Evolutionary conservation across 2,329 filamentous ascomycete genomes (phyloP).

Genomic region (Diaporthe helianthi): DNA sequence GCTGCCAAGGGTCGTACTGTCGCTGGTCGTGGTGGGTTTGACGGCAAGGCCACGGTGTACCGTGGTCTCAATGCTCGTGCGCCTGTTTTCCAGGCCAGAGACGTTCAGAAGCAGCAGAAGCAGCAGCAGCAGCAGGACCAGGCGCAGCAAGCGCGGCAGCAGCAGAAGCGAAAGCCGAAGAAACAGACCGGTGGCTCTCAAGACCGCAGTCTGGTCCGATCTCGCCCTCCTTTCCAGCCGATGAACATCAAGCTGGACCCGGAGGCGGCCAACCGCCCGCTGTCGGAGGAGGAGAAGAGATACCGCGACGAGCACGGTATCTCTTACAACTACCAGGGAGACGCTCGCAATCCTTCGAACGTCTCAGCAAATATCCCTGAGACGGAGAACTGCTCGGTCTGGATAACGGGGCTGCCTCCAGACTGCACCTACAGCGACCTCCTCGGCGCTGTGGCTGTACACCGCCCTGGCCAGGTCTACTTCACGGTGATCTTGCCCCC

Average conservation of each 20-base stretch:
- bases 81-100: background rate
- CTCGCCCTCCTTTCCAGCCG: background rate
- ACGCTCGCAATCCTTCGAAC: constrained; percentile 28
- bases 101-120: background rate
- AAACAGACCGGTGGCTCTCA: too few species aligned
- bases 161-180: too few species aligned
- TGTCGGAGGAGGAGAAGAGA: background rate
- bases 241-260: constrained; percentile 22
- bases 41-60: too few species aligned
- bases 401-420: constrained; percentile 21
- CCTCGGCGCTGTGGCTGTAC: background rate
- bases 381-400: constrained; percentile 26
- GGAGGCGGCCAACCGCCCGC: background rate
- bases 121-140: background rate
- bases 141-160: background rate
- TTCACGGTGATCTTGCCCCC: constrained; percentile 19
- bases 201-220: too few species aligned
- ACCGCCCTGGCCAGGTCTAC: constrained; percentile 23
- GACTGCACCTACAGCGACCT: constrained; percentile 18
- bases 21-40: too few species aligned
- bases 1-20: background rate
- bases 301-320: background rate
- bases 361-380: constrained; percentile 29
- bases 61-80: background rate
- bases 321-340: constrained; percentile 27